Percentiles rank a stretch among this genome's conserved stretches.
These are phyloP conservation scores for Tolypocladium ovalisporum DNA, from an alignment of 2,329 filamentous ascomycete genomes.

Conservation along the genomic window DNA sequence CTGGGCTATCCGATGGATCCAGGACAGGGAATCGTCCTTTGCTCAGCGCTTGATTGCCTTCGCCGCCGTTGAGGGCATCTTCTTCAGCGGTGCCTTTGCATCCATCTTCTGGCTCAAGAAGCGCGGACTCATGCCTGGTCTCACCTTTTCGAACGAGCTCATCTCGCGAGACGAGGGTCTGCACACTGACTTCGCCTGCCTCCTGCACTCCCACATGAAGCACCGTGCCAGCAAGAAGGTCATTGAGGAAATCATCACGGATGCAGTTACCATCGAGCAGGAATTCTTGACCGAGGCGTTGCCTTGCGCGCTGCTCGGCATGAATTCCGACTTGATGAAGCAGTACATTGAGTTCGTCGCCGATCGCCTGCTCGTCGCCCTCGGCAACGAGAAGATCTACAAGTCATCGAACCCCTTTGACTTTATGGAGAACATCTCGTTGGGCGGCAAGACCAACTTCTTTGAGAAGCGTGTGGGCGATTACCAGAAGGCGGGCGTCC, in stretches of 20 bases:
- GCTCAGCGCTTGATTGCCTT: slow-evolving; percentile 94
- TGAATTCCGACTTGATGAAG: slow-evolving; percentile 97
- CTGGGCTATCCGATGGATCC: slow-evolving; percentile 93
- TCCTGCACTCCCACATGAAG: slow-evolving; percentile 95
- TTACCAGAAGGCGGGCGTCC: slow-evolving; percentile 99
- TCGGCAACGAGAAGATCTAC: slow-evolving; percentile 93
- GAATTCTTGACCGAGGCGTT: slow-evolving; percentile 97
- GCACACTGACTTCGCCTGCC: slow-evolving; percentile 97
- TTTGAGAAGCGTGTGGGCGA: slow-evolving; percentile 99
- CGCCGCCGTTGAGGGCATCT: slow-evolving; percentile 96
- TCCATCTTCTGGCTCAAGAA: slow-evolving; percentile 99
- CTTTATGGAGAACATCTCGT: slow-evolving; percentile 99
- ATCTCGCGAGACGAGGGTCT: slow-evolving; percentile 99
- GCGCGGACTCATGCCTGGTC: slow-evolving; percentile 94
- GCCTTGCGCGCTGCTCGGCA: slow-evolving; percentile 84
- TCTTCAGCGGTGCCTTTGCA: slow-evolving; percentile 97
- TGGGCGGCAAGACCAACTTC: slow-evolving; percentile 99
- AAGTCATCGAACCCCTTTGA: slow-evolving; percentile 93
- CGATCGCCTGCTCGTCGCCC: slow-evolving; percentile 82
- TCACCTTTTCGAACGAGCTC: slow-evolving; percentile 99
- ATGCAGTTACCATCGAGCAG: slow-evolving; percentile 90
- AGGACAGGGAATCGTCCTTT: slow-evolving; percentile 86
- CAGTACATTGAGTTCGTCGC: slow-evolving; percentile 99
- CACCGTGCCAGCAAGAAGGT: slow-evolving; percentile 75
- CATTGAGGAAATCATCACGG: slow-evolving; percentile 80